Evolutionary conservation across 495 filamentous ascomycete species (phyloP), one percentile per base, ranked within the genome.

Genomic region (Hypoxylon crocopeplum): DNA sequence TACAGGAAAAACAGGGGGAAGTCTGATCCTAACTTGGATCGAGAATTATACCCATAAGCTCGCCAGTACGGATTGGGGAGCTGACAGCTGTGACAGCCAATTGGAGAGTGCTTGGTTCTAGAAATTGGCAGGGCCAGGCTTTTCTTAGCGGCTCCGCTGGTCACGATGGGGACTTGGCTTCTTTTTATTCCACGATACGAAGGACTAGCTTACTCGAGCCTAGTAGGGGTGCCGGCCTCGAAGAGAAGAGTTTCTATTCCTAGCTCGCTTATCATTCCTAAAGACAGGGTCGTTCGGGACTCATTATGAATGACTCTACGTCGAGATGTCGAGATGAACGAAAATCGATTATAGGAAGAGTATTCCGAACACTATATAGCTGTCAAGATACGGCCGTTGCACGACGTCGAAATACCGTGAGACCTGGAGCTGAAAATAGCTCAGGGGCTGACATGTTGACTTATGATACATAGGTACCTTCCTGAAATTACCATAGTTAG

Each of bases 111-210:
- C 8, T 12, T 46, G 21, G 7, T 40, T 34, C 32, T 1, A 29
- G 16, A 50, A 27, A 30, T 29, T 53, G 38, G 48, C 50, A 55
- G 61, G 55, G 24, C 24, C 49, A 36, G 24, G 40, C 38, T 25
- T 46, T 34, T 20, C 27, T 55, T 64, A 64, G 61, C 61, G 61
- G 55, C 55, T 55, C 55, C 61, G 61, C 55, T 47, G 49, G 42
- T 29, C 48, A 27, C 24, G 24, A 27, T 27, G 24, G 3, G 24
- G 24, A 34, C 39, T 39, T 17, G 20, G 59, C 45, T 52, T 53
- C 46, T 27, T 42, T 29, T 15, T 24, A 55, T 45, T 30, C 37
- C 30, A 48, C 33, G 39, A 63, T 63, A 63, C 52, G 59, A 63
- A 50, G 7, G 36, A 52, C 27, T 51, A 56, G 33, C 45, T 50